phyloP scores from a whole-genome alignment of 306 rosid genomes.

The Clitoria ternatea region DNA sequence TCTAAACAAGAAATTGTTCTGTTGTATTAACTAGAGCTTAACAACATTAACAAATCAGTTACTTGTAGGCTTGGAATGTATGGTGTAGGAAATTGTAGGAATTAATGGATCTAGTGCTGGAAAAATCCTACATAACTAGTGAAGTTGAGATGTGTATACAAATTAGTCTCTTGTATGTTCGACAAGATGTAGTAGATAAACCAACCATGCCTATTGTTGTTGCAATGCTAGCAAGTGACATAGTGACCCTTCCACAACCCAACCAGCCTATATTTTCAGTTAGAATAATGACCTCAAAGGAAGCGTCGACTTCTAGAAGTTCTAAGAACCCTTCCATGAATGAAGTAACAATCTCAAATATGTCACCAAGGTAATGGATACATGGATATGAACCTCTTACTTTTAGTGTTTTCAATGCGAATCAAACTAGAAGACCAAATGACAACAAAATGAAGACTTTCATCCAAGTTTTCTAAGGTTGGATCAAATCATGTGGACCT shows the following conservation, averaged over 20 bases:
- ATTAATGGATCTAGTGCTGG: constrained; percentile 36
- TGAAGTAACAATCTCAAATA: neutral
- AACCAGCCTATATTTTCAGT: constrained; percentile 28
- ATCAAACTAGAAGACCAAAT: no score
- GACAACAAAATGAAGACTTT: no score
- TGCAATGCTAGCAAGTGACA: constrained; percentile 26
- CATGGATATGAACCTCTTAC: no score
- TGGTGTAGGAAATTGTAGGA: constrained; percentile 39
- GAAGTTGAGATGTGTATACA: constrained; percentile 32
- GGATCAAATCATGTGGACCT: no score
- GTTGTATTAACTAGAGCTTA: neutral
- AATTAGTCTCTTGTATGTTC: constrained; percentile 39
- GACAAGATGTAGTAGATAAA: constrained; percentile 34
- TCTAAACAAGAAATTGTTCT: neutral
- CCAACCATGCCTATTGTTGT: constrained; percentile 44
- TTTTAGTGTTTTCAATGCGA: no score
- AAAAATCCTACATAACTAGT: neutral
- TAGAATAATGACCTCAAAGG: neutral
- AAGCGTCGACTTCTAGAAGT: neutral
- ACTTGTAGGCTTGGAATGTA: constrained; percentile 33
- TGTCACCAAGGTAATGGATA: neutral
- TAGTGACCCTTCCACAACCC: constrained; percentile 28
- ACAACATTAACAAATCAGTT: neutral
- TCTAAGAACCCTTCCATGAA: constrained; percentile 15
- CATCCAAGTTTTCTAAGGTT: no score